A percentile compares a stretch with the other conserved stretches of the same genome.
Evolutionary conservation across 208 protist genomes (phyloP).

Genomic region (Tritrichomonas foetus): DNA sequence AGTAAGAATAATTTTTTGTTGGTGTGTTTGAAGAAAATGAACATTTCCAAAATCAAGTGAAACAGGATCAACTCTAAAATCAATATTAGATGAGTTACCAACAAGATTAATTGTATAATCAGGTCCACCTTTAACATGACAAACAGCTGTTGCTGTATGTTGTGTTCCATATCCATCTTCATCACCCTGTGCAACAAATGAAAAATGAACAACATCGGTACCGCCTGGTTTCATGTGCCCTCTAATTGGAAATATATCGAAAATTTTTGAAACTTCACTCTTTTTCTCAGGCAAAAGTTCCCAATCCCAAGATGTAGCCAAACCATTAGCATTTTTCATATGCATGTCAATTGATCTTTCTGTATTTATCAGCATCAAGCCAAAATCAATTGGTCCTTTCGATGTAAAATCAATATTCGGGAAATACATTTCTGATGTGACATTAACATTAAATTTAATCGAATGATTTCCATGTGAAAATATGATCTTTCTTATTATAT

Average conservation of each 20-base stretch:
- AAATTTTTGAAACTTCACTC: not conserved
- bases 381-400: not conserved
- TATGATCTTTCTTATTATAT: not conserved
- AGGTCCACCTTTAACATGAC: slow-evolving; percentile 26
- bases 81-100: not conserved
- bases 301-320: not conserved
- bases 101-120: not conserved
- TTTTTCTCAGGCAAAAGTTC: not conserved
- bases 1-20: not conserved
- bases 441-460: not conserved
- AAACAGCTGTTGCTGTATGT: not conserved
- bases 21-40: not conserved
- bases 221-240: not conserved
- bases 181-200: not conserved
- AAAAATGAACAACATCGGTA: not conserved
- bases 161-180: not conserved
- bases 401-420: not conserved
- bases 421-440: not conserved
- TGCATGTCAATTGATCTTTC: not conserved
- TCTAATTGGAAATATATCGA: slow-evolving; percentile 31
- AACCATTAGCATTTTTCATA: not conserved
- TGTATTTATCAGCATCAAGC: not conserved
- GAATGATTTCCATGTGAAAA: not conserved
- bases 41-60: not conserved
- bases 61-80: not conserved